These are phyloP conservation scores for Globisporangium orthogonon DNA, from an alignment of 352 stramenopile genomes.

Conservation along the genomic window DNA sequence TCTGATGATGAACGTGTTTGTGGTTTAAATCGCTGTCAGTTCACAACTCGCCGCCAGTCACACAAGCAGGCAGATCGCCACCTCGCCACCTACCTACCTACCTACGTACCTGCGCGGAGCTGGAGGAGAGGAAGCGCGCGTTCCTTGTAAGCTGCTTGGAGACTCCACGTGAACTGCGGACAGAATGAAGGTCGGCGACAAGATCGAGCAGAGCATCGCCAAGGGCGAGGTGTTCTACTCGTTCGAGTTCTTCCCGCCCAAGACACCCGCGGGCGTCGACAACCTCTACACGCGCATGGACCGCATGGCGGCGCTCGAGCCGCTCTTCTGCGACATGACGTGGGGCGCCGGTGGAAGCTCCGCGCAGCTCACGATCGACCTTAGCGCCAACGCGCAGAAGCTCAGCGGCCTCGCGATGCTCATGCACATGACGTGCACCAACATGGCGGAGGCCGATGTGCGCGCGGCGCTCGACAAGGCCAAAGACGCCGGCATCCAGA, in stretches of 20 bases:
- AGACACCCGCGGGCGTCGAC: conserved; percentile 93
- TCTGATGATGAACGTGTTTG: no score
- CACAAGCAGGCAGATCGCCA: no score
- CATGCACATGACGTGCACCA: conserved; percentile 97
- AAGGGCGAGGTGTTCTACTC: conserved; percentile 91
- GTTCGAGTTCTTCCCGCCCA: conserved; percentile 99
- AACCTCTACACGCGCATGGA: conserved; percentile 97
- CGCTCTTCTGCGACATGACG: conserved; percentile 98
- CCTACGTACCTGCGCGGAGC: no score
- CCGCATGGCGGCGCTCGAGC: conserved; percentile 91
- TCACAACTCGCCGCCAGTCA: no score
- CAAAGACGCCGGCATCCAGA: conserved; percentile 93
- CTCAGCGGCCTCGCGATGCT: conserved; percentile 90
- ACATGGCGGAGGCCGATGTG: conserved; percentile 94
- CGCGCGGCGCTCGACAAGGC: conserved; percentile 89
- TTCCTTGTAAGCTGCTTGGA: no score
- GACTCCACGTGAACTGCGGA: not conserved
- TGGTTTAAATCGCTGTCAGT: no score
- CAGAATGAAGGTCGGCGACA: conserved; percentile 86
- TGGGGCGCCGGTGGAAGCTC: conserved; percentile 97
- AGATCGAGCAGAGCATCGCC: conserved; percentile 76
- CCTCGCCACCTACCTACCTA: no score
- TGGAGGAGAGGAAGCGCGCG: no score
- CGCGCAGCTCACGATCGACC: conserved; percentile 93
- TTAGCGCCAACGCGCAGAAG: conserved; percentile 90